Base-by-base conservation (phyloP, 176 grass and related monocot genomes). In the Musa troglodytarum region DNA sequence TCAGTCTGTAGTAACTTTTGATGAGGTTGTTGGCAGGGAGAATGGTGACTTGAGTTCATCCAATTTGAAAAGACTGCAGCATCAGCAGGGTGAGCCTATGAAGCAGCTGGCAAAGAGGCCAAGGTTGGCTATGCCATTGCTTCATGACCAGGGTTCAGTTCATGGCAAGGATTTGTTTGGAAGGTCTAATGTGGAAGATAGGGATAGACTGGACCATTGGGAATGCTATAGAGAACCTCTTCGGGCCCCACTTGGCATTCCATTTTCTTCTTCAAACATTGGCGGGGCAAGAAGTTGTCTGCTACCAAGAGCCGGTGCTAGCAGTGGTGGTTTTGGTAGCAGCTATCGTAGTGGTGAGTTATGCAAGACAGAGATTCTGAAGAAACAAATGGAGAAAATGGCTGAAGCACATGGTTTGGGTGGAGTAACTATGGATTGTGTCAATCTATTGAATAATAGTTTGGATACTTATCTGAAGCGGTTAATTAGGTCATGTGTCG, bases 1-100 rank as follows among this genome's bases (percentile, higher is more conserved):
- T 81, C 81, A 81, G 69, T 76, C 26, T 72, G 67, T 77, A 63
- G 75, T 73, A 68, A 21, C 72, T 61, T 83, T 21, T 21, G 72
- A 55, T 50, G 84, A 63, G 49, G 57, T n/a, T 54, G 76, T 21
- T 29, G 56, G 25, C 8, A 76, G 14, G 52, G 90, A 87, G 74
- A 93, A 93, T 76, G 86, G 85, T 58, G 59, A 61, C 50, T 21
- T 76, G 58, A 54, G 54, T 22, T 62, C 7, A 2, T 66, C 21
- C 53, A 49, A 66, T 53, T 52, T 67, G 20, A 66, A 52, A 50
- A 77, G 75, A 53, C 59, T 62, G 61, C 61, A 77, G 50, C 12
- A 68, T 68, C 23, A 56, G 8, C 76, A 78, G 69, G 50, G 52
- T 69, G 52, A 29, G 13, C 49, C 64, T 8, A 13, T 50, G 10